Evolutionary conservation across 352 stramenopile species (phyloP), one percentile per base, ranked within the genome.

Genomic region (Globisporangium nunn): DNA sequence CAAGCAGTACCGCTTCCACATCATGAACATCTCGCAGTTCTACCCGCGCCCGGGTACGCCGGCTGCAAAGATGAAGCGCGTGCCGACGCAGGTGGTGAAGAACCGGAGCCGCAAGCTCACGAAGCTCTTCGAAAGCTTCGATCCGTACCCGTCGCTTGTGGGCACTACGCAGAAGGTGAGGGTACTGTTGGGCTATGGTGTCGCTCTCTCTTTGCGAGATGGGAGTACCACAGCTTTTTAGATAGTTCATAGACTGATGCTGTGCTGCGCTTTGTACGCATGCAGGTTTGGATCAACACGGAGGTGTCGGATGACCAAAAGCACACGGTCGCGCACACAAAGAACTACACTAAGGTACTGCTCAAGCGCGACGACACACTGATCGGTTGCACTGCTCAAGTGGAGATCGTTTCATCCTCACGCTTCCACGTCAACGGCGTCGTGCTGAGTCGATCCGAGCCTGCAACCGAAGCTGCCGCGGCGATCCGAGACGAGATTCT

Each of bases 21-120:
- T 97, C 57, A 86, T 95, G 66, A 97, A 97, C 65, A 97, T 97
- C 62, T 96, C 88, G 35, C 85, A 96, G 64, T 97, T 97, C 57
- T 97, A 97, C 66, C 87, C 90, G 39, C 84, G 91, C 0, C 90
- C 90, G 4, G 90, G 90, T 18, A 97, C 91, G 8, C 87, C 88
- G 0, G 91, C 90, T 5, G 91, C 91, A 6, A 90, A 88, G 55
- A 97, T 97, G 88, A 85, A 81, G 52, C 84, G 85, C 47, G 77
- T 97, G 23, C 69, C 76, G 8, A 96, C 85, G 0, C 77, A 93
- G 31, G 66, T 96, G 15, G 87, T 97, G 33, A 97, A 97, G 69
- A 86, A 91, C 59, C 79, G 91, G 28, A 95, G 77, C 49, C 78
- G 88, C 12, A 73, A 75, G 28, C 67, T 97, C 17, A 95, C 86